A percentile compares a stretch with the other conserved stretches of the same genome.
These are phyloP conservation scores for Colletotrichum sp. DNA, from an alignment of 2,329 filamentous ascomycete species.

Conservation along the genomic window DNA sequence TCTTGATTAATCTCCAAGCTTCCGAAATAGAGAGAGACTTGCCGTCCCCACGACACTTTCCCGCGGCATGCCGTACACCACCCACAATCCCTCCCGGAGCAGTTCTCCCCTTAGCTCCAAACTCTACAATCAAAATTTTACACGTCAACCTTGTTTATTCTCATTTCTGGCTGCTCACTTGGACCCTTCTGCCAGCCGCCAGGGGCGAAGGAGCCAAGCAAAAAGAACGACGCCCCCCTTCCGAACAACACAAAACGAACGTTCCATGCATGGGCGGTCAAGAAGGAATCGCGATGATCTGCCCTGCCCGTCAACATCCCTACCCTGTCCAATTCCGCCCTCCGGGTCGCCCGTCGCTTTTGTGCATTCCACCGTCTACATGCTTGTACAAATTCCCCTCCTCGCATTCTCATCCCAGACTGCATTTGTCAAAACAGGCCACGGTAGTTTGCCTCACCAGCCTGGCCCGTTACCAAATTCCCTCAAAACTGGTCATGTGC, in stretches of 20 bases:
- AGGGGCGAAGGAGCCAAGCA: not conserved
- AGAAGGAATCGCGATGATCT: not conserved
- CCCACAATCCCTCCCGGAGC: not conserved
- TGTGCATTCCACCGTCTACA: not conserved
- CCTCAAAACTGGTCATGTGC: not conserved
- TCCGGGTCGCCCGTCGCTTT: not conserved
- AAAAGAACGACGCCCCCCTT: not conserved
- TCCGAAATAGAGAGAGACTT: not conserved
- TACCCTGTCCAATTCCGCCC: not conserved
- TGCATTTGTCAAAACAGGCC: not conserved
- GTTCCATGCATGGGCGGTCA: not conserved
- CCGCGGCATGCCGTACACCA: not conserved
- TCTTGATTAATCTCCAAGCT: not conserved
- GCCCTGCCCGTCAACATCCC: slow-evolving; percentile 17
- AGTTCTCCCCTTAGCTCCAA: not conserved
- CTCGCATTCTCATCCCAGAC: not conserved
- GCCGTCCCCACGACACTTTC: not conserved
- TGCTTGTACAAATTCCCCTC: not conserved
- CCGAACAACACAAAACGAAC: not conserved
- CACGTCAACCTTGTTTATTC: not conserved
- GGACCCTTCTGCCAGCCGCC: not conserved
- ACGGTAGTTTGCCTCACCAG: not conserved
- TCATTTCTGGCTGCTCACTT: not conserved
- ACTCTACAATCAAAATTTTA: not conserved
- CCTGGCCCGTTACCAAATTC: not conserved